Conservation (phyloP, 441 rosid species). For the Raphanus hybrid region DNA sequence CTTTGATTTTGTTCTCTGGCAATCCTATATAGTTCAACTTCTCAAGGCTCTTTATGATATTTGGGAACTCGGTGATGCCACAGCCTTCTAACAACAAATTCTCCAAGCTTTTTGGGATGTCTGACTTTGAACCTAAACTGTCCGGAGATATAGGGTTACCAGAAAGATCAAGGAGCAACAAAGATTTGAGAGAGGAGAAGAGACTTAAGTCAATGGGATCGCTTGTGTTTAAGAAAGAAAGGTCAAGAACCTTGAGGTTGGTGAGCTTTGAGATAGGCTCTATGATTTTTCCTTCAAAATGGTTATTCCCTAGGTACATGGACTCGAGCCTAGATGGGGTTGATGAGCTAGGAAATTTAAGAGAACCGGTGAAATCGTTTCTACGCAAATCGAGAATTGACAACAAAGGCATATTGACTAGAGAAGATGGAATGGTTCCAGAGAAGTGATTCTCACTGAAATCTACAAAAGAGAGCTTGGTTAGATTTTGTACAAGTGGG, state of each 20-base stretch:
- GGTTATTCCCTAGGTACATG: neutral
- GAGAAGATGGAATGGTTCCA: conserved; percentile 8
- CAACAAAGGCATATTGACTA: conserved; percentile 10
- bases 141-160: neutral
- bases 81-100: neutral
- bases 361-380: neutral
- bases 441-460: neutral
- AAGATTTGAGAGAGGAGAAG: neutral
- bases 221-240: neutral
- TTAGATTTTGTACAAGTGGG: neutral
- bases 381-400: neutral
- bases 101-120: neutral
- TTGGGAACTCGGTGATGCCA: neutral
- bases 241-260: neutral
- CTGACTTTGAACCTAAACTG: neutral
- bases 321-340: neutral
- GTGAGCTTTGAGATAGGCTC: too few species aligned
- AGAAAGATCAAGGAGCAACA: neutral
- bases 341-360: neutral
- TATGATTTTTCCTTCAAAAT: too few species aligned
- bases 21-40: neutral
- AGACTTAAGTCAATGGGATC: neutral
- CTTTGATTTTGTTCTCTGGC: neutral
- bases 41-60: neutral
- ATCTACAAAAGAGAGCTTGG: neutral